Base-by-base conservation (phyloP, 345 rosid genomes). In the Gossypium sturtianum region DNA sequence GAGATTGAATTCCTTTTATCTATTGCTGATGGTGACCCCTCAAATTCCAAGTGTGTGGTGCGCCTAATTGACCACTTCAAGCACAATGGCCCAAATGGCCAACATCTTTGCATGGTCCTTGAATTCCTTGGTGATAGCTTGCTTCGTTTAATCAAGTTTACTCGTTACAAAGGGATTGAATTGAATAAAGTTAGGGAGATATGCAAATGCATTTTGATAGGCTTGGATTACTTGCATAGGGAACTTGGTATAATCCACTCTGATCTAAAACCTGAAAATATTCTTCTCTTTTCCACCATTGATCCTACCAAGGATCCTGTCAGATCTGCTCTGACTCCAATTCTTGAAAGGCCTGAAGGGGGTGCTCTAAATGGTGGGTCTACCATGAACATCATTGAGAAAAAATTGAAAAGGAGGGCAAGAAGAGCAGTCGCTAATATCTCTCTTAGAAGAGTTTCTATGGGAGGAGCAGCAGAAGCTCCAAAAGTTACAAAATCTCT, bases 71-170 rank as follows among this genome's bases (percentile, higher is more conserved):
- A 96, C 65, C 93, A 91, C 64, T 96, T 96, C 70, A 93, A 91
- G 89, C 98, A 93, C 77, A 22, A 76, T 9, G 98, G 99, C 57
- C 99, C 99, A 12, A 96, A 96, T 59, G 99, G 98, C 34, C 97
- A 93, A 75, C 98, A 93, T 78, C 78, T 83, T 57, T 96, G 99
- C 73, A 91, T 96, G 99, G 98, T 93, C 70, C 99, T 96, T 13
- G 98, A 96, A 80, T 89, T 91, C 86, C 94, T 96, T 2, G 99
- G 99, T 8, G 95, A 96, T 66, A 96, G 93, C 78, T 85, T 96
- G 72, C 98, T 96, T 51, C 88, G 90, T 78, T 78, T 96, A 65
- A 96, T 93, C 80, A 88, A 86, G 84, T 83, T 88, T 83, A 93
- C 85, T 64, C 92, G 65, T 62, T 91, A 93, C 82, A 93, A 84